A percentile compares a stretch with the other conserved stretches of the same genome.
Evolutionary conservation across 345 rosid genomes (phyloP).

Genomic region (Lagerstroemia speciosa): DNA sequence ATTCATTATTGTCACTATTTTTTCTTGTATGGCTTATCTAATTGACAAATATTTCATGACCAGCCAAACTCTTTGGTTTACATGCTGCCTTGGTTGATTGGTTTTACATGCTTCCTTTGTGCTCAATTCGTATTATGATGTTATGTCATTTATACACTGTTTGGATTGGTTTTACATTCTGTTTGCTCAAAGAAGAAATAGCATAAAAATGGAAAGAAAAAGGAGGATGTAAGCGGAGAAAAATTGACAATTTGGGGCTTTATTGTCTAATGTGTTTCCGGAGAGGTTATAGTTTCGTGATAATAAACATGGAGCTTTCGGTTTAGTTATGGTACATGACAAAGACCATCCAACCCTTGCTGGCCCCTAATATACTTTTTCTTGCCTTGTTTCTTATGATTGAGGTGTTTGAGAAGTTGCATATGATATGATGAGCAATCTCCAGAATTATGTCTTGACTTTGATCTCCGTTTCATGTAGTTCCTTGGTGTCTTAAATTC

Average conservation of each 20-base stretch:
- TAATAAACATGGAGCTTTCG: background rate
- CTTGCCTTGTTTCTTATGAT: background rate
- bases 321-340: background rate
- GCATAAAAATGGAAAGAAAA: too few species aligned
- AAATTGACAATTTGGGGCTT: background rate
- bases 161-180: background rate
- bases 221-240: background rate
- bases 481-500: constrained; percentile 64
- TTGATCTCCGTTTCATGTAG: constrained; percentile 22
- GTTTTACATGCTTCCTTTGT: too few species aligned
- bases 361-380: background rate
- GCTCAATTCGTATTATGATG: background rate
- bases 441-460: background rate
- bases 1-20: too few species aligned
- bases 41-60: background rate
- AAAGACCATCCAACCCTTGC: background rate
- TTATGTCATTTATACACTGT: background rate
- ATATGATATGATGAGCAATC: background rate
- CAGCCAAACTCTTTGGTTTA: too few species aligned
- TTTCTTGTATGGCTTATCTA: background rate
- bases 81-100: background rate
- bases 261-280: background rate
- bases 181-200: background rate
- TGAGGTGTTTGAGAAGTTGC: background rate
- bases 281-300: background rate